Base-by-base conservation (phyloP, 2,329 filamentous ascomycete genomes). In the Fusarium azukiicola region DNA sequence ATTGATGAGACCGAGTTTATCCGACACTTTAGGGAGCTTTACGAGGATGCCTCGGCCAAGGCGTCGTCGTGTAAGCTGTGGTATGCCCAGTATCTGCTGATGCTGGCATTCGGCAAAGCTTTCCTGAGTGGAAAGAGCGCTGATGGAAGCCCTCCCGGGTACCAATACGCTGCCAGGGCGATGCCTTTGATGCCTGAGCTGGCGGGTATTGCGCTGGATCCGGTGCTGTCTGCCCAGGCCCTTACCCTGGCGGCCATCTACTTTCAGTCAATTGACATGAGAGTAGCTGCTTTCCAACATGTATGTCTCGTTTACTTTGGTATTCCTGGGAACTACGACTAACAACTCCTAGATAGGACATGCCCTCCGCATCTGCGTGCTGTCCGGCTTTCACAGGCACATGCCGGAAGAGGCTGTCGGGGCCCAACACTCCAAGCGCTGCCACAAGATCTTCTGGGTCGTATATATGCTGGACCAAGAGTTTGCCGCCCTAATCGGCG, bases 221-320 rank as follows among this genome's bases (percentile, higher is more conserved):
- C 80, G 0, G 73, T 82, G 0, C 70, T 82, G 1, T 80, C 81
- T 1, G 77, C 76, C 0, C 79, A 88, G 19, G 85, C 86, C 0
- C 75, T 88, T 0, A 84, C 85, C 0, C 44, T 88, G 11, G 86
- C 84, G 0, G 87, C 87, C 0, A 77, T 88, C 0, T 88, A 88
- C 70, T 84, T 88, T 6, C 87, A 88, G 44, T 88, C 87, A 1
- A 82, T 88, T 3, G 87, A 88, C 21, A 87, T 88, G 85, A 82
- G 87, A 67, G 80, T 86, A 0, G 85, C 85, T 2, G 87, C 87
- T 0, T 88, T 86, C 38, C 86, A 88, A 16, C 86, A 88, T 69
- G 87, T 87, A n/a, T 74, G 84, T 40, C 2, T 16, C 0, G 7
- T 23, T 12, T 12, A 2, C 1, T 3, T 17, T 32, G 3, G 50